Evolutionary conservation across 805 yeast genomes (phyloP).

Genomic region (Wickerhamomyces chaumierensis): DNA sequence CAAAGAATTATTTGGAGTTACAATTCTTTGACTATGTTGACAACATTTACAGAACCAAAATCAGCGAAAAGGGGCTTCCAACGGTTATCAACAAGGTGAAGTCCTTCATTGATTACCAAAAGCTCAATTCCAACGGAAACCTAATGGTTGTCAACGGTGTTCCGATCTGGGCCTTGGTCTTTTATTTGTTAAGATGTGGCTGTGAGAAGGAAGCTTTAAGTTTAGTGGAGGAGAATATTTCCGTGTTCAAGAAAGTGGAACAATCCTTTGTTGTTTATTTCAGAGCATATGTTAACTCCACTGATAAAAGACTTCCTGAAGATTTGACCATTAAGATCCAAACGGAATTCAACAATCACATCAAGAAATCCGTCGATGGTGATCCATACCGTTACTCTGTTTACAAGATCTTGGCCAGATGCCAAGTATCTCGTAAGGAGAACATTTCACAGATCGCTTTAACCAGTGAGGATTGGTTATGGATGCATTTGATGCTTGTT

Average conservation of each 20-base stretch:
- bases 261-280: slow-evolving; percentile 73
- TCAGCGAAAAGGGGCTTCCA: slow-evolving; percentile 54
- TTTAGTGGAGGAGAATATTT: slow-evolving; percentile 49
- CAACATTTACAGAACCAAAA: slow-evolving; percentile 43
- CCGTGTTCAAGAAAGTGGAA: slow-evolving; percentile 75
- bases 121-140: slow-evolving; percentile 33
- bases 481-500: slow-evolving; percentile 80
- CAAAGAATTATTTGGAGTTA: slow-evolving; percentile 52
- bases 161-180: slow-evolving; percentile 92
- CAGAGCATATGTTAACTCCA: slow-evolving; percentile 51
- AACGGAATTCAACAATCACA: slow-evolving; percentile 76
- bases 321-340: slow-evolving; percentile 61
- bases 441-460: slow-evolving; percentile 55
- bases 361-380: slow-evolving; percentile 51
- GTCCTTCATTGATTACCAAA: slow-evolving; percentile 41
- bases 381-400: slow-evolving; percentile 90
- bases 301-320: slow-evolving; percentile 44
- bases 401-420: slow-evolving; percentile 87
- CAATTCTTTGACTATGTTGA: slow-evolving; percentile 75
- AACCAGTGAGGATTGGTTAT: slow-evolving; percentile 91
- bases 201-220: slow-evolving; percentile 67
- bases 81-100: slow-evolving; percentile 62
- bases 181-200: slow-evolving; percentile 79
- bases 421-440: slow-evolving; percentile 56
- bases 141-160: slow-evolving; percentile 63